Conservation (phyloP, 176 grass and related monocot species). For the Carex cristatella region DNA sequence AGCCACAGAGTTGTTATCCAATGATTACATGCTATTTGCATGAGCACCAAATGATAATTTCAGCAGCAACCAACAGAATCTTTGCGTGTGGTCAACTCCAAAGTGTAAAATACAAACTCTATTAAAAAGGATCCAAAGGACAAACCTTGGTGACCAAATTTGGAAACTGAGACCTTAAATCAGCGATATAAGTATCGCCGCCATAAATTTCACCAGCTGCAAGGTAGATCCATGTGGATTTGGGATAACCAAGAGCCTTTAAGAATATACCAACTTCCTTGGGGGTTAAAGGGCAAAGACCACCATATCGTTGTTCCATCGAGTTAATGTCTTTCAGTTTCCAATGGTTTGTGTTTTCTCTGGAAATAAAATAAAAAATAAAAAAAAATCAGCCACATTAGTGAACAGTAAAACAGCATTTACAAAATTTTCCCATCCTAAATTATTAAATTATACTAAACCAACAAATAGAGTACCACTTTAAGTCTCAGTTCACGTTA, state of each 20-base stretch:
- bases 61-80: not conserved
- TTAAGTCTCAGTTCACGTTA: not conserved
- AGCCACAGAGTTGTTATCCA: not conserved
- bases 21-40: not conserved
- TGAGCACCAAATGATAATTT: not conserved
- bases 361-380: constrained; percentile 10
- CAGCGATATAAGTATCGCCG: constrained; percentile 71
- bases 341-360: constrained; percentile 90
- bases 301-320: constrained; percentile 66
- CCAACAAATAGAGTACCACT: not conserved
- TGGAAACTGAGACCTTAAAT: constrained; percentile 64
- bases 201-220: constrained; percentile 96
- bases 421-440: not conserved
- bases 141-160: constrained; percentile 94
- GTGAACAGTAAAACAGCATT: not conserved
- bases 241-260: constrained; percentile 58
- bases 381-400: not conserved
- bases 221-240: constrained; percentile 87
- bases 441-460: not conserved
- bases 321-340: constrained; percentile 90
- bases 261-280: constrained; percentile 83
- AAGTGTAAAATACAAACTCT: not conserved
- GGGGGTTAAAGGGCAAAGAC: constrained; percentile 83
- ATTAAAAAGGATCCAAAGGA: not conserved
- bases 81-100: not conserved